Evolutionary conservation across 345 rosid species (phyloP).

Genomic region (Arabis alpina): DNA sequence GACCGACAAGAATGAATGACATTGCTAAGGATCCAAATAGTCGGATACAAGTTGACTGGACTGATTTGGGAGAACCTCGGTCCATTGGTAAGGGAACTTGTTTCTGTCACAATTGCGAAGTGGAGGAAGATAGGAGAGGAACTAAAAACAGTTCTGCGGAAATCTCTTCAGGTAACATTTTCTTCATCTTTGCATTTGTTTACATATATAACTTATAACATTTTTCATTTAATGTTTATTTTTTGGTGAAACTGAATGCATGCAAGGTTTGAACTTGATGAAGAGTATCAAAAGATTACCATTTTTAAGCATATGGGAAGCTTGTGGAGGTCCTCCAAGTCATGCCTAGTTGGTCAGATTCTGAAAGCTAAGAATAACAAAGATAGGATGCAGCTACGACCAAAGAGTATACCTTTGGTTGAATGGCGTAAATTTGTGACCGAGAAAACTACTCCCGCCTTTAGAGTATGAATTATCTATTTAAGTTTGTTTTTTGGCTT

Average conservation of each 20-base stretch:
- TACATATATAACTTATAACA: not conserved
- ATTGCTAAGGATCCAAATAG: not conserved
- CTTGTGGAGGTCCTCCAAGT: not conserved
- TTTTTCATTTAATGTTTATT: not conserved
- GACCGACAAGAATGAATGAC: not conserved
- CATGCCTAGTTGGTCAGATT: not conserved
- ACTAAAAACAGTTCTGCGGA: not conserved
- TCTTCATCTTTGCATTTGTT: not conserved
- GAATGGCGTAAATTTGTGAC: not conserved
- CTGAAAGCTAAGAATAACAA: not conserved
- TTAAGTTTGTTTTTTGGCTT: not conserved
- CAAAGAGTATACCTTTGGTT: rapidly evolving
- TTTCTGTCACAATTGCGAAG: not conserved
- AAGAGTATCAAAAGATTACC: not conserved
- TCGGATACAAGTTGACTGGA: not conserved
- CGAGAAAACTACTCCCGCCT: not conserved
- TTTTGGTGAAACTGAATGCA: not conserved
- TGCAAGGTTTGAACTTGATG: slow-evolving; percentile 5
- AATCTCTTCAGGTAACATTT: not conserved
- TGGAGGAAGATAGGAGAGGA: not conserved
- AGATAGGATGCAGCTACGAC: not conserved
- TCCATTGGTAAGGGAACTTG: not conserved
- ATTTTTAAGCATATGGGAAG: not conserved
- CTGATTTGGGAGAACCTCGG: not conserved
- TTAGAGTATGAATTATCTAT: not conserved